These are phyloP conservation scores for Diddensiella caesifluorescens DNA, from an alignment of 805 yeast genomes.

Conservation along the genomic window DNA sequence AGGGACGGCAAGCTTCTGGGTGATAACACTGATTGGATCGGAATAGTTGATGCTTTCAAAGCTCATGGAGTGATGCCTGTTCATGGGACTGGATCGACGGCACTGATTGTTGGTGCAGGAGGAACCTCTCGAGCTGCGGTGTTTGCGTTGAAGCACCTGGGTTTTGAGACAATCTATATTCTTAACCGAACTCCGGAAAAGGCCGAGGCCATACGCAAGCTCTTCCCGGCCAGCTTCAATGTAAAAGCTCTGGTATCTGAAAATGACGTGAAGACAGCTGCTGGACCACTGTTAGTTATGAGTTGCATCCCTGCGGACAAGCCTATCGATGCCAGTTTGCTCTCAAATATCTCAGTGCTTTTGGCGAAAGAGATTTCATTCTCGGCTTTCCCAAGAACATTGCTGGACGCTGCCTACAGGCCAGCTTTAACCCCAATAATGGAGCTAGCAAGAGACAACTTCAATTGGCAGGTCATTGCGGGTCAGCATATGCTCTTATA, in stretches of 20 bases:
- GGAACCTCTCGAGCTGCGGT: conserved; percentile 96
- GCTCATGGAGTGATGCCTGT: conserved; percentile 47
- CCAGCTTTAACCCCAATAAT: conserved; percentile 84
- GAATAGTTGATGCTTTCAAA: conserved; percentile 65
- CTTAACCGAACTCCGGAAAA: conserved; percentile 74
- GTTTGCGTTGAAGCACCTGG: conserved; percentile 74
- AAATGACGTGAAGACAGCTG: conserved; percentile 39
- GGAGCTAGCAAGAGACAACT: conserved; percentile 60
- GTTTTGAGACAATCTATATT: conserved; percentile 71
- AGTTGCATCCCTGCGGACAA: conserved; percentile 82
- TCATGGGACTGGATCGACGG: conserved; percentile 36
- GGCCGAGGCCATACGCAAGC: conserved; percentile 49
- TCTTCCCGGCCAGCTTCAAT: conserved; percentile 57
- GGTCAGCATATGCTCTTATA: conserved; percentile 90
- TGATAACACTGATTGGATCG: conserved; percentile 95
- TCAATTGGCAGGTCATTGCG: conserved; percentile 74
- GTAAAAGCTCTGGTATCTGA: conserved; percentile 51
- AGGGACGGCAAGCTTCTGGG: conserved; percentile 55
- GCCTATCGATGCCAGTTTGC: conserved; percentile 52
- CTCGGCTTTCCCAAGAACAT: conserved; percentile 44
- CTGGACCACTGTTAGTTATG: conserved; percentile 54
- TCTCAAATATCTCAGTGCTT: conserved; percentile 43
- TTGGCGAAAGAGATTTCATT: conserved; percentile 32
- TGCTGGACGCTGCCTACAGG: conserved; percentile 92
- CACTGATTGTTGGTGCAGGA: conserved; percentile 91